A percentile compares a stretch with the other conserved stretches of the same genome.
phyloP scores from a whole-genome alignment of 306 rosid genomes.

The Cucumis melo region DNA sequence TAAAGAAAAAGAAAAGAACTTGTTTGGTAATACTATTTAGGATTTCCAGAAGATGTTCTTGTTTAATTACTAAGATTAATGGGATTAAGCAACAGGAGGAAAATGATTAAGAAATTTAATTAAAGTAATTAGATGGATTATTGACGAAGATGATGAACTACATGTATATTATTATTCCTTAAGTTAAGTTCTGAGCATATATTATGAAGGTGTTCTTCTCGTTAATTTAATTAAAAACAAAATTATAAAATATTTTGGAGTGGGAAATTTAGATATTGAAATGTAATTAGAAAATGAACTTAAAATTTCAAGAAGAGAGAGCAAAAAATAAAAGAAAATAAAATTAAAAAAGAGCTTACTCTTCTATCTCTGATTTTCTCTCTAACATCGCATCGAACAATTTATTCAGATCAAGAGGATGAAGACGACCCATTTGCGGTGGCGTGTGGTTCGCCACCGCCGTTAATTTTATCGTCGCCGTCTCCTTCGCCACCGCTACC shows the following conservation, averaged over 20 bases:
- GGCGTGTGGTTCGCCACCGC: background rate
- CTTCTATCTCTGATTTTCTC: background rate
- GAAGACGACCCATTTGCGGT: slow-evolving; percentile 76
- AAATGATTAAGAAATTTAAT: background rate
- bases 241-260: slow-evolving; percentile 6
- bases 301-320: slow-evolving; percentile 4
- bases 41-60: background rate
- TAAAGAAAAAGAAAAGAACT: too few relatives aligned
- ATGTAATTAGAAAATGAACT: slow-evolving; percentile 6
- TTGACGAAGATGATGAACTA: background rate
- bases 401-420: slow-evolving; percentile 51
- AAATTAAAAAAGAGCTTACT: background rate
- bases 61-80: background rate
- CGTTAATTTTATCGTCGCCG: slow-evolving; percentile 1
- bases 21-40: background rate
- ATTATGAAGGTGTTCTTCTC: slow-evolving; percentile 24
- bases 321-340: background rate
- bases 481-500: slow-evolving; percentile 10
- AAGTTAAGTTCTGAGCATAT: background rate
- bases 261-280: background rate
- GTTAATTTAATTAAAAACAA: slow-evolving; percentile 45
- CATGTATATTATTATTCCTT: background rate
- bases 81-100: background rate
- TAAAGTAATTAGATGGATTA: background rate
- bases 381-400: background rate